Base-by-base conservation (phyloP, 202 grass and related monocot species). In the Hordeum pubiflorum region DNA sequence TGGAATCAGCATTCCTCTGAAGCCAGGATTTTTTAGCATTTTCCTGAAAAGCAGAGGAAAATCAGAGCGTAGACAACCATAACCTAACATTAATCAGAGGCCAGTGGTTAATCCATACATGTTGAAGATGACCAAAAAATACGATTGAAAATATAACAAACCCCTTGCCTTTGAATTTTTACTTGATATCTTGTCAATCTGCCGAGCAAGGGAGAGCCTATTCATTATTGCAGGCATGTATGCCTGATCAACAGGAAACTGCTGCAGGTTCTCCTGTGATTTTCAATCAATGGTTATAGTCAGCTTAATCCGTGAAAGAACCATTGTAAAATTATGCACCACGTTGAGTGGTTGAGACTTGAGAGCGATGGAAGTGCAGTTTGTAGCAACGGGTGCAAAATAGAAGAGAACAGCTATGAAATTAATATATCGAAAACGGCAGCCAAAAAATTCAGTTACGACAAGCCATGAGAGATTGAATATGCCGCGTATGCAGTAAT, bases 1-100 rank as follows among this genome's bases (percentile, higher is more conserved):
- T 87, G 69, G 88, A 89, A 61, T 98, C 92, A 86, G 96, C 96
- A 85, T 93, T 95, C 69, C 82, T 89, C 50, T 89, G 81, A 84
- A 98, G 69, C 96, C 96, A 98, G 26, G 83, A 93, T 82, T 95
- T 95, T 21, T 85, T 98, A 41, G 67, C 90, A 95, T 82, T 98
- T 90, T 95, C 92, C 96, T 98, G 75, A 76, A 88, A 76, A 73
- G 7, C 36, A 78, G 27, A 85, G 71, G 48, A 48, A 67, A 31
- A 26, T 88, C 65, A 84, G 62, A 76, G 18, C 1, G 17, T 69
- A 83, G 55, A 50, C 7, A 76, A 40, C 23, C 37, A 60, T 48
- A 72, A n/a, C 21, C 65, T 70, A 6, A 44, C 37, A 59, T 21
- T 39, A 71, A 48, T n/a, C n/a, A 7, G 0, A 43, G 14, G 62